These are phyloP conservation scores for Globomyces sp. DNA, from an alignment of 371 early-diverging fungal species.

Conservation along the genomic window DNA sequence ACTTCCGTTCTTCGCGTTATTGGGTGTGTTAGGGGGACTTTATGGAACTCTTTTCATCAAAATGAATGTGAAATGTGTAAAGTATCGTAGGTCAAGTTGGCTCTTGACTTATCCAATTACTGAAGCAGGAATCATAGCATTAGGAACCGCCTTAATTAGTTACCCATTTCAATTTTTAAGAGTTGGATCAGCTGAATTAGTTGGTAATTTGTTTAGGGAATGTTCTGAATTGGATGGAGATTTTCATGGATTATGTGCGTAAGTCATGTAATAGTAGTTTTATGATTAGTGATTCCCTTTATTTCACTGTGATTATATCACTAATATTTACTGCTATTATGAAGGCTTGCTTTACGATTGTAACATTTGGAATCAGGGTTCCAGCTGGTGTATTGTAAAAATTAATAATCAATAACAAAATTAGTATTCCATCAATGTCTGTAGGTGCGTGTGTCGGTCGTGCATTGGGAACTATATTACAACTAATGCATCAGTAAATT, in stretches of 20 bases:
- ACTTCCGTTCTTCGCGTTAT: constrained; percentile 73
- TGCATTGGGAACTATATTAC: constrained; percentile 82
- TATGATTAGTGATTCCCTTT: background rate
- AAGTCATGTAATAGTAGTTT: background rate
- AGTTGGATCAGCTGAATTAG: constrained; percentile 73
- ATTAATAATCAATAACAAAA: constrained; percentile 20
- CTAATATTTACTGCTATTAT: constrained; percentile 37
- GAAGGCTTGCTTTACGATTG: constrained; percentile 40
- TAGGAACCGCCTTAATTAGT: constrained; percentile 73
- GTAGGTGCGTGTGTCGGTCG: constrained; percentile 92
- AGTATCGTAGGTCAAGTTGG: constrained; percentile 50
- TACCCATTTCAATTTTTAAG: constrained; percentile 80
- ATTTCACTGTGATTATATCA: constrained; percentile 21
- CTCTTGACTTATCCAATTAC: constrained; percentile 55
- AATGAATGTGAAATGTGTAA: constrained; percentile 41
- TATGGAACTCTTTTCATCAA: constrained; percentile 84
- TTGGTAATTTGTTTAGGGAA: constrained; percentile 82
- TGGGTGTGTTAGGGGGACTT: constrained; percentile 91
- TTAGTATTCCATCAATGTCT: constrained; percentile 91
- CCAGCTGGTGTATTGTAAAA: constrained; percentile 69
- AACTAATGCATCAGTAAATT: constrained; percentile 22
- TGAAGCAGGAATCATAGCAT: constrained; percentile 73
- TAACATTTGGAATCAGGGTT: constrained; percentile 53
- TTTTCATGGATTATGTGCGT: constrained; percentile 45
- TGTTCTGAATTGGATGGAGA: constrained; percentile 56